These are phyloP conservation scores for Phyllosticta ampelicida DNA, from an alignment of 2,329 filamentous ascomycete genomes.

Conservation along the genomic window DNA sequence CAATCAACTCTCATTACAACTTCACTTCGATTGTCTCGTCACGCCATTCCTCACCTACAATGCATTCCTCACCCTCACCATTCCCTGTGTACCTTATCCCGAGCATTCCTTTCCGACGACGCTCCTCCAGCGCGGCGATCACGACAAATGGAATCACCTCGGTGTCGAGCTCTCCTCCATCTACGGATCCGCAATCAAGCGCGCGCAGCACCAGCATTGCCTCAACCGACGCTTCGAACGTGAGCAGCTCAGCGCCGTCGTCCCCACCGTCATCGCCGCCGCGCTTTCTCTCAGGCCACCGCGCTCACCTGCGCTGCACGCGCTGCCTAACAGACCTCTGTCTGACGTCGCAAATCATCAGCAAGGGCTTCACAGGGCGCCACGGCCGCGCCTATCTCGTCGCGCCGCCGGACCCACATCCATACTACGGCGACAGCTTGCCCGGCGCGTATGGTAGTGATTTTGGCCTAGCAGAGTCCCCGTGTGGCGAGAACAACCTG, in stretches of 20 bases:
- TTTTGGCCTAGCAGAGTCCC: background rate
- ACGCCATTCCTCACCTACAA: background rate
- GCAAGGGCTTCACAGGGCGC: conserved; percentile 54
- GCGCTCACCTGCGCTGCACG: conserved; percentile 41
- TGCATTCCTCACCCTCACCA: conserved; percentile 12
- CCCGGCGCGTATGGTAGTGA: background rate
- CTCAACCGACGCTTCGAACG: background rate
- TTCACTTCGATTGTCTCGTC: background rate
- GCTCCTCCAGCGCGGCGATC: conserved; percentile 31
- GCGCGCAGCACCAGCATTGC: conserved; percentile 9
- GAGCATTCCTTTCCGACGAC: conserved; percentile 25
- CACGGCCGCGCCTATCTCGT: conserved; percentile 56
- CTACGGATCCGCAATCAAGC: conserved; percentile 10
- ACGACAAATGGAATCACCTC: conserved; percentile 17
- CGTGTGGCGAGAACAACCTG: conserved; percentile 26
- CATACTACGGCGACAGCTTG: conserved; percentile 1
- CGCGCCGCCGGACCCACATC: conserved; percentile 26
- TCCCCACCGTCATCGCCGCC: conserved; percentile 11
- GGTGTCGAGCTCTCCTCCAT: conserved; percentile 15
- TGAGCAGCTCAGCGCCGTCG: background rate
- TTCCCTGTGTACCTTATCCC: conserved; percentile 31
- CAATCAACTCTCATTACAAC: background rate
- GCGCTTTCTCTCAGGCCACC: conserved; percentile 17
- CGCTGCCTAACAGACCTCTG: conserved; percentile 50
- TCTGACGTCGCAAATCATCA: conserved; percentile 48